Evolutionary conservation across 2,329 filamentous ascomycete genomes (phyloP).

Genomic region (Aspergillus intermedius): DNA sequence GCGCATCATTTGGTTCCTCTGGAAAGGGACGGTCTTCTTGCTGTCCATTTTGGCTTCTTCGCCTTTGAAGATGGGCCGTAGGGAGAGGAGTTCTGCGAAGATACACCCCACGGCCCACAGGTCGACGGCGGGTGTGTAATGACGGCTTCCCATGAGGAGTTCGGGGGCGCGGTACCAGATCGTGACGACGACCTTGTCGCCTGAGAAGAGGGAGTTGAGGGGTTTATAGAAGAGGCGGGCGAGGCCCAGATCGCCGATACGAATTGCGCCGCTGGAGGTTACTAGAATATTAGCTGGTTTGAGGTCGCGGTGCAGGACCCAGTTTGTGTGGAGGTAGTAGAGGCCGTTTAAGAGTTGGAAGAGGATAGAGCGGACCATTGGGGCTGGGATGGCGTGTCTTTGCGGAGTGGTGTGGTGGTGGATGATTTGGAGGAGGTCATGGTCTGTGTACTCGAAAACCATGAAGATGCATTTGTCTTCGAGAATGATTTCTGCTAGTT

Average conservation of each 20-base stretch:
- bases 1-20: conserved; percentile 97
- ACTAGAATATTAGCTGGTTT: conserved; percentile 99
- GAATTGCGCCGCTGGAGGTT: conserved; percentile 79
- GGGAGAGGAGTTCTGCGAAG: conserved; percentile 83
- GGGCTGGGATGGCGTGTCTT: conserved; percentile 77
- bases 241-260: conserved; percentile 89
- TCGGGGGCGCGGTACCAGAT: conserved; percentile 99
- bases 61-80: conserved; percentile 94
- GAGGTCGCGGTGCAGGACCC: conserved; percentile 93
- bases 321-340: conserved; percentile 90
- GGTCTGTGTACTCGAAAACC: conserved; percentile 98
- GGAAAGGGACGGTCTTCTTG: conserved; percentile 96
- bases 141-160: conserved; percentile 81
- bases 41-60: conserved; percentile 98
- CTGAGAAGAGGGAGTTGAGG: conserved; percentile 80
- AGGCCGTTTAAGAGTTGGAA: conserved; percentile 93
- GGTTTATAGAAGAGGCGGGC: conserved; percentile 93
- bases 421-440: conserved; percentile 94
- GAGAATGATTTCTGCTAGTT: conserved; percentile 87
- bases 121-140: conserved; percentile 95
- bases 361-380: conserved; percentile 87
- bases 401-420: conserved; percentile 92
- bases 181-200: conserved; percentile 96
- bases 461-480: conserved; percentile 99
- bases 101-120: conserved; percentile 98